Evolutionary conservation across 2,329 filamentous ascomycete species (phyloP), one percentile per base, ranked within the genome.

Genomic region (Cercospora citrullina): DNA sequence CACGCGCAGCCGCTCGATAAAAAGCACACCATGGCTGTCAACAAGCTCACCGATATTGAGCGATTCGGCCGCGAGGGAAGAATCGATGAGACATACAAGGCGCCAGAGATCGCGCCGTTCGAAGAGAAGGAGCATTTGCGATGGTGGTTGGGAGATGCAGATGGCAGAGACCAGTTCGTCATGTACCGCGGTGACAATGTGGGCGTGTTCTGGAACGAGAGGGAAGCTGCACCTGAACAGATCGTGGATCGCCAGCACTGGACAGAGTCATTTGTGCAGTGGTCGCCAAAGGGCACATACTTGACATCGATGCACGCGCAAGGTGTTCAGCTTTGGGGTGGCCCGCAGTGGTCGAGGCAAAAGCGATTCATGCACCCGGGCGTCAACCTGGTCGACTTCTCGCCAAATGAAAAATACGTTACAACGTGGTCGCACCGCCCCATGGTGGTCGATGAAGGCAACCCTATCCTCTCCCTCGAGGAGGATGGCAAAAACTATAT

Each of bases 401-500:
- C 95, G 4, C 95, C 94, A 21, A 85, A 85, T 78, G 95, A 99
- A 83, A 93, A 91, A 77, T 99, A 97, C 82, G 80, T 99, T 65
- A 94, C 94, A 66, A 98, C 95, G 65, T 99, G 95, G 95, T 98
- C 95, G 62, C 93, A 94, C 81, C 88, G 93, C 61, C 93, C 95
- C 26, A 96, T 99, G 77, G 89, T 91, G 69, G 93, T 99, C 66
- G 92, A 95, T 68, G 95, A 98, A 75, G 91, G 91, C 72, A 91
- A 96, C 80, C 86, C 97, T 61, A 90, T 92, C 3, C 85, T 85
- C 6, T 81, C 81, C 16, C 68, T 93, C 69, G 95, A 98, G 77
- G 95, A 99, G 77, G 94, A 99, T 75, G 95, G 95, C 81, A 98
- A 98, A 86, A 97, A 98, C 86, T 98, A 98, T 81, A 91, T 99